Percentiles rank a stretch among this genome's conserved stretches.
Evolutionary conservation across 1,284 basidiomycete genomes (phyloP).

Genomic region (Moniliophthora roreri): DNA sequence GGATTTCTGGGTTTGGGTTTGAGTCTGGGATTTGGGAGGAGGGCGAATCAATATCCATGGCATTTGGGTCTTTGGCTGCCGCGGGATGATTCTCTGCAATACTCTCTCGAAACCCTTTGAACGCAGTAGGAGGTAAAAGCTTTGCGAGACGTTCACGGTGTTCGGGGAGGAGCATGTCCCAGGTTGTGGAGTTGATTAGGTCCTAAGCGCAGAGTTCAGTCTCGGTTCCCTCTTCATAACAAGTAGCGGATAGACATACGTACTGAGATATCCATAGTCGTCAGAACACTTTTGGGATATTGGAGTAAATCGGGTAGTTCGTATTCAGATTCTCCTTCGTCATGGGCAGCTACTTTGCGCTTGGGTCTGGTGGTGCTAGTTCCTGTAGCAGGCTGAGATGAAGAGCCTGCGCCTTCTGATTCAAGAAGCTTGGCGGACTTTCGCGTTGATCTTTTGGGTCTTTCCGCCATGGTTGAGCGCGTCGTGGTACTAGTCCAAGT

Average conservation of each 20-base stretch:
- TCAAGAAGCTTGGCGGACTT: constrained; percentile 5
- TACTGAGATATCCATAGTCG: constrained; percentile 51
- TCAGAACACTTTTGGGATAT: constrained; percentile 50
- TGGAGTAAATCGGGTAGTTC: constrained; percentile 39
- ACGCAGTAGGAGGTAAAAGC: constrained; percentile 53
- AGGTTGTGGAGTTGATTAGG: constrained; percentile 48
- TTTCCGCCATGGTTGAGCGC: constrained; percentile 2
- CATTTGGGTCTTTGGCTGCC: constrained; percentile 14
- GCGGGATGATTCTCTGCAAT: constrained; percentile 45
- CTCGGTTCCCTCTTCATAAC: constrained; percentile 6
- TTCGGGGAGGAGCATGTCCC: constrained; percentile 47
- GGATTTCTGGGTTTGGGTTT: constrained; percentile 7
- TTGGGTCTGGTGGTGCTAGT: constrained; percentile 28
- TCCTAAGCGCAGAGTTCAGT: constrained; percentile 33
- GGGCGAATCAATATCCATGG: constrained; percentile 29
- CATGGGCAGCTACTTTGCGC: constrained; percentile 24
- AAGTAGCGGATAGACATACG: constrained; percentile 24
- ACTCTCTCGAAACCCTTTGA: constrained; percentile 33
- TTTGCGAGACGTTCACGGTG: constrained; percentile 37
- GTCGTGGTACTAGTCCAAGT: neutral
- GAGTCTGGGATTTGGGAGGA: neutral
- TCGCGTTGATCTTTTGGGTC: constrained; percentile 7
- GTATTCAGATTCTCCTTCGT: neutral
- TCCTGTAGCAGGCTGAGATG: neutral
- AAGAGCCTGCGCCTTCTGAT: neutral